Conservation (phyloP, 2,329 filamentous ascomycete species). For the Verticillium dahliae region DNA sequence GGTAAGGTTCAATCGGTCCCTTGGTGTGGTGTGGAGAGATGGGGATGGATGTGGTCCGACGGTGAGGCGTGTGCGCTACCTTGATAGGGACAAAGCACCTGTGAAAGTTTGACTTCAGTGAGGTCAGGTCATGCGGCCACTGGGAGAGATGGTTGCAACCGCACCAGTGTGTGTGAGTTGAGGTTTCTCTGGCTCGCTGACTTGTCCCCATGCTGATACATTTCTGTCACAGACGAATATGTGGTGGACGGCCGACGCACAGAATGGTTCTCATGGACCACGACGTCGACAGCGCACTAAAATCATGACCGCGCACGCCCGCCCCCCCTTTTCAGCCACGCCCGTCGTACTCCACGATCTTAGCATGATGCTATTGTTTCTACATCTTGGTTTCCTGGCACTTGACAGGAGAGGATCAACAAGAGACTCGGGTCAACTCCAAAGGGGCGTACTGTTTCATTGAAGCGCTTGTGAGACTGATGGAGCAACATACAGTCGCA, state of each 20-base stretch:
- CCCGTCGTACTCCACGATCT: background rate
- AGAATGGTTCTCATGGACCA: too few relatives aligned
- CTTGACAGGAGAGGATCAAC: too few relatives aligned
- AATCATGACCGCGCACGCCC: background rate
- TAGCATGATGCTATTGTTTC: background rate
- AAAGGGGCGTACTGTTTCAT: too few relatives aligned
- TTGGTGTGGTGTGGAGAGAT: background rate
- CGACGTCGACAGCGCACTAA: background rate
- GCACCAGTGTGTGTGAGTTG: background rate
- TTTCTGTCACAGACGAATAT: background rate
- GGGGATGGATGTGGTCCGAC: background rate
- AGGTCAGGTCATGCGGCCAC: background rate
- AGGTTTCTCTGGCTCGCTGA: background rate
- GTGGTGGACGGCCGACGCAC: too few relatives aligned
- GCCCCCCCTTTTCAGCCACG: background rate
- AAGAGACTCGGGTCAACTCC: too few relatives aligned
- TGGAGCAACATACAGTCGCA: too few relatives aligned
- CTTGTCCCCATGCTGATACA: background rate
- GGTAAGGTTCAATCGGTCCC: background rate
- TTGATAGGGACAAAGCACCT: background rate
- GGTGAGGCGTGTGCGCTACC: background rate
- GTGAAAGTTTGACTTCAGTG: background rate
- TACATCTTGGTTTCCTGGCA: too few relatives aligned
- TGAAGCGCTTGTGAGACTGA: too few relatives aligned
- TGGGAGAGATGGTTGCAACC: too few relatives aligned